These are phyloP conservation scores for Pisolithus thermaeus DNA, from an alignment of 1,284 basidiomycete species.

Conservation along the genomic window DNA sequence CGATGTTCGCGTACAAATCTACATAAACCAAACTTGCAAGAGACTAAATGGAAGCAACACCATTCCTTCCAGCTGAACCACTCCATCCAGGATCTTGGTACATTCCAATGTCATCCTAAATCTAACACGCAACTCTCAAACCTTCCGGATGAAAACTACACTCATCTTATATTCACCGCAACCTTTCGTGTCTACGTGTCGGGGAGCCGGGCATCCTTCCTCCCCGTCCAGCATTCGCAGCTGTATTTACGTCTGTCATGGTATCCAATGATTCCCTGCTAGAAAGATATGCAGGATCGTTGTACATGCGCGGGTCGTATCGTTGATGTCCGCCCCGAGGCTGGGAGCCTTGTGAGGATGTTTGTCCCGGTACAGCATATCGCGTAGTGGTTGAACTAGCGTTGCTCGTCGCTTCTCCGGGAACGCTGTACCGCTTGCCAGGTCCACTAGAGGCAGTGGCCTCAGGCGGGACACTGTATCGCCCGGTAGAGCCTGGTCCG, in stretches of 20 bases:
- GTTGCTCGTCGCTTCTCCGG: neutral
- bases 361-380: conserved; percentile 11
- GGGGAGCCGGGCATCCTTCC: conserved; percentile 17
- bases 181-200: conserved; percentile 15
- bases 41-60: too few relatives aligned
- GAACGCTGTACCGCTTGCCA: neutral
- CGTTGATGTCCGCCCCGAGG: conserved; percentile 15
- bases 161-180: conserved; percentile 3
- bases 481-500: neutral
- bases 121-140: too few relatives aligned
- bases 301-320: conserved; percentile 20
- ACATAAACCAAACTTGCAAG: too few relatives aligned
- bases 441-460: neutral
- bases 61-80: too few relatives aligned
- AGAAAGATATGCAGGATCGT: conserved; percentile 19
- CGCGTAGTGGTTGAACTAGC: conserved; percentile 1
- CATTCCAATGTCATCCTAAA: too few relatives aligned
- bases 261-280: conserved; percentile 24
- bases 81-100: too few relatives aligned
- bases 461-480: neutral
- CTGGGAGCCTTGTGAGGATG: conserved; percentile 21
- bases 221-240: conserved; percentile 17
- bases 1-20: too few relatives aligned
- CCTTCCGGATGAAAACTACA: too few relatives aligned
- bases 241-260: conserved; percentile 21